phyloP scores from a whole-genome alignment of 2,329 filamentous ascomycete genomes.

The Arachnomyces sp. region DNA sequence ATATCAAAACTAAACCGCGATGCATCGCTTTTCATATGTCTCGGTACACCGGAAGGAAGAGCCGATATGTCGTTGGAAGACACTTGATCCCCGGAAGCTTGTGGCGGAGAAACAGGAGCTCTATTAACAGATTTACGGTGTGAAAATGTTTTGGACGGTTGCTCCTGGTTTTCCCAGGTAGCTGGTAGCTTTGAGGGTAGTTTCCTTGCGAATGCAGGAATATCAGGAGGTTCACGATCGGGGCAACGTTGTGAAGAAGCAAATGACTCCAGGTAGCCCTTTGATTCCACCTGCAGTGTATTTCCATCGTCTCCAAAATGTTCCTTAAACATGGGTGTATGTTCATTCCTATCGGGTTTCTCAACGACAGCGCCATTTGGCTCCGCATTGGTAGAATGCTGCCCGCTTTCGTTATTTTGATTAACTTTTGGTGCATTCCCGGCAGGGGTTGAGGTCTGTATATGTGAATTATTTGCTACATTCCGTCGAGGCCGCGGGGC shows the following conservation, averaged over 20 bases:
- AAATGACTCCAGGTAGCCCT: constrained; percentile 37
- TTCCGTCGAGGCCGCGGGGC: constrained; percentile 46
- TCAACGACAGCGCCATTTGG: constrained; percentile 6
- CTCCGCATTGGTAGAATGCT: constrained; percentile 4
- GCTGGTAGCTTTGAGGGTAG: constrained; percentile 28
- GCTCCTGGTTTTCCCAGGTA: constrained; percentile 4
- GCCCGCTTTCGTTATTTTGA: constrained; percentile 6
- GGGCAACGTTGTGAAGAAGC: constrained; percentile 23
- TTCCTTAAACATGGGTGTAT: constrained; percentile 55
- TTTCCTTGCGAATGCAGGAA: constrained; percentile 39
- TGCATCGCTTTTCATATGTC: constrained; percentile 48
- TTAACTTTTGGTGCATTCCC: constrained; percentile 4
- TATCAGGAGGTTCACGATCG: constrained; percentile 21
- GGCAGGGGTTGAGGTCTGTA: constrained; percentile 5
- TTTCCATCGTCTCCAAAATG: constrained; percentile 49
- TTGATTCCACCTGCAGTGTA: constrained; percentile 33
- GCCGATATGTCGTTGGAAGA: constrained; percentile 24
- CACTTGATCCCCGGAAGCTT: constrained; percentile 11
- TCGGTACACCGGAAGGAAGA: constrained; percentile 31
- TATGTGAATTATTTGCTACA: constrained; percentile 13
- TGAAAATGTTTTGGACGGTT: constrained; percentile 1
- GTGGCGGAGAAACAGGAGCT: constrained; percentile 4
- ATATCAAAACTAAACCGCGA: constrained; percentile 61
- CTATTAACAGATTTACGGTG: too few species aligned
- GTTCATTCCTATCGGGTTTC: constrained; percentile 31